These are phyloP conservation scores for Capsicum rhomboideum DNA, from an alignment of 257 asterid genomes.

Conservation along the genomic window DNA sequence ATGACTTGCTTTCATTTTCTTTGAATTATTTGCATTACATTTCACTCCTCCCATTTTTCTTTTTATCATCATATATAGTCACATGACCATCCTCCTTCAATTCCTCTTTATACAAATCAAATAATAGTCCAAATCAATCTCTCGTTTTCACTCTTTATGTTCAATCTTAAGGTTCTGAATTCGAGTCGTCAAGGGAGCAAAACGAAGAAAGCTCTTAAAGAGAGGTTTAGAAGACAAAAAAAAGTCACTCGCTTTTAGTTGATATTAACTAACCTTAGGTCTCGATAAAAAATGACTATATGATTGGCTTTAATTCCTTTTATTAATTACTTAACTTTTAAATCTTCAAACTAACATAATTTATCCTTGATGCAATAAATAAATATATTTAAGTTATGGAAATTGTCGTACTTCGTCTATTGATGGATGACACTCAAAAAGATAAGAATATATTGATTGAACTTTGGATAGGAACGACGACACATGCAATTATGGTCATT, in stretches of 20 bases:
- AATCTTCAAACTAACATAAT: not conserved
- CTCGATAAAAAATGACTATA: not conserved
- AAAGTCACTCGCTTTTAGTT: not conserved
- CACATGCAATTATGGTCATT: not conserved
- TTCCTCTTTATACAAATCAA: not conserved
- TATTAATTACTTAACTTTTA: not conserved
- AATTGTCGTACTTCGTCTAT: not conserved
- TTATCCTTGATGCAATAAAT: not conserved
- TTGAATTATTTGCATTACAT: not conserved
- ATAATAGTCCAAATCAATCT: not conserved
- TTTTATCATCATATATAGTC: not conserved
- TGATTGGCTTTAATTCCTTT: not conserved
- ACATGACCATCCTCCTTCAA: not conserved
- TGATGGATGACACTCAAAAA: not conserved
- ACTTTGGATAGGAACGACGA: not conserved
- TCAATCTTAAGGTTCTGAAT: not conserved
- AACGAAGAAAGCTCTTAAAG: not conserved
- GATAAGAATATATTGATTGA: not conserved
- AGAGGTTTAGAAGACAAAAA: too few relatives aligned
- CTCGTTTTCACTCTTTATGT: not conserved
- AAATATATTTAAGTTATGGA: not conserved
- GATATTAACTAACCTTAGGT: not conserved
- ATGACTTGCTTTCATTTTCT: slow-evolving; percentile 3
- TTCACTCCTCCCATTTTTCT: not conserved
- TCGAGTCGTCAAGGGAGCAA: fast-evolving